Evolutionary conservation across 352 stramenopile genomes (phyloP), one percentile per base, ranked within the genome.

Genomic region (Globisporangium solare): DNA sequence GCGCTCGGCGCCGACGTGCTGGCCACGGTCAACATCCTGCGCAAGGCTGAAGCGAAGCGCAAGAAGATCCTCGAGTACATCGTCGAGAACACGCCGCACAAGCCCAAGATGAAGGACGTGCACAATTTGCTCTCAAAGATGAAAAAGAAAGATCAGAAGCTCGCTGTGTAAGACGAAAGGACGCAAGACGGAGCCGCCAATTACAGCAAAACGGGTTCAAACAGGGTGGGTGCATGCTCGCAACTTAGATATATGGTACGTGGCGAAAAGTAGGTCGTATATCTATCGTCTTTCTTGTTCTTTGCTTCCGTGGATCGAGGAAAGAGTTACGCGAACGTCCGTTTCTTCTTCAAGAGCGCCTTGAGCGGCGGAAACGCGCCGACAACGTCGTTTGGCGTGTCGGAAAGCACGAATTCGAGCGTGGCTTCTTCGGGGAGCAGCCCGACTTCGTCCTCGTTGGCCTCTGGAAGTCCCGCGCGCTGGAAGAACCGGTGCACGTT

Each of bases 401-500:
- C 64, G 4, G 63, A 67, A 6, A 70, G 54, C 8, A 80, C 56
- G 42, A 75, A 83, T 22, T 80, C 70, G n/a, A 75, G 72, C 4
- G 69, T 68, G 15, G 68, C 63, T 3, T 78, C 68, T 20, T 80
- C 68, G 1, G 71, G 66, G 13, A 83, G 53, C 22, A 80, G n/a
- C 35, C 73, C 73, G 18, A 63, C 53, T n/a, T 76, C 66, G 17
- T 80, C 71, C 22, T 48, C 58, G 6, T 51, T 67, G 35, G 71
- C 67, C 31, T 70, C 69, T 8, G 54, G 50, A 27, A 84, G 42
- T 42, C 79, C 74, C 39, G 64, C 64, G 20, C 70, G 69, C 47
- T 74, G 50, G 55, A 97, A 97, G 60, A 96, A 97, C 17, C 72
- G 59, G 31, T 73, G 70, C 17, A 97, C 66, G 8, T 79, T 89